Base-by-base conservation (phyloP, 805 yeast genomes). In the Candida dendrica region DNA sequence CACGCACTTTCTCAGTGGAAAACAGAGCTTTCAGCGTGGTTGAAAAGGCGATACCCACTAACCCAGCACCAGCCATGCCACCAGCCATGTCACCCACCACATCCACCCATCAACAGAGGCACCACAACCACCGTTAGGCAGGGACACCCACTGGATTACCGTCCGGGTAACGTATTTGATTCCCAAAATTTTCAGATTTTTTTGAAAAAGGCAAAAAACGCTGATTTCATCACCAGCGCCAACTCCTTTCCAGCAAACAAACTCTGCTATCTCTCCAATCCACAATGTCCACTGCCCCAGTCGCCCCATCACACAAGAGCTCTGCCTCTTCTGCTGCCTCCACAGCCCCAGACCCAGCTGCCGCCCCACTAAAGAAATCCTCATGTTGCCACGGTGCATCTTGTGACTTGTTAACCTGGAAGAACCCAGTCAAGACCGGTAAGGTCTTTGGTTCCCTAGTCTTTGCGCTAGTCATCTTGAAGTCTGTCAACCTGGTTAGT, bases 381-480 rank as follows among this genome's bases (percentile, higher is more conserved):
- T 17, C 20, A 13, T 34, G 15, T 19, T 6, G 37, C 17, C 17
- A 27, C 13, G 13, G 30, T 27, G 30, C 8, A 11, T 9, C 30
- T 27, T 34, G 37, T n/a, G 26, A n/a, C 16, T 67, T 85, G 50
- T 68, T 86, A 47, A 77, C 87, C 48, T 85, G 95, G 95, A 67
- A 74, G 49, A 70, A 82, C 58, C 93, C 97, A 35, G 68, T 74
- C 49, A 72, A 73, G 58, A 81, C 96, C 40, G 96, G 84, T 47
- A 79, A 81, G 57, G 78, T 83, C 36, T 77, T 88, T 52, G 93
- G 84, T 36, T 70, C 78, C 30, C 69, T 82, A 46, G 58, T 86
- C 37, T 60, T 70, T 24, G 63, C 71, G 22, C 66, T 85, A 56
- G 49, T 82, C 41, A 60, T 81, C 30, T 56, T 83, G 53, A 84